phyloP scores from a whole-genome alignment of 352 stramenopile genomes.

The Phytophthora ohioensis region DNA sequence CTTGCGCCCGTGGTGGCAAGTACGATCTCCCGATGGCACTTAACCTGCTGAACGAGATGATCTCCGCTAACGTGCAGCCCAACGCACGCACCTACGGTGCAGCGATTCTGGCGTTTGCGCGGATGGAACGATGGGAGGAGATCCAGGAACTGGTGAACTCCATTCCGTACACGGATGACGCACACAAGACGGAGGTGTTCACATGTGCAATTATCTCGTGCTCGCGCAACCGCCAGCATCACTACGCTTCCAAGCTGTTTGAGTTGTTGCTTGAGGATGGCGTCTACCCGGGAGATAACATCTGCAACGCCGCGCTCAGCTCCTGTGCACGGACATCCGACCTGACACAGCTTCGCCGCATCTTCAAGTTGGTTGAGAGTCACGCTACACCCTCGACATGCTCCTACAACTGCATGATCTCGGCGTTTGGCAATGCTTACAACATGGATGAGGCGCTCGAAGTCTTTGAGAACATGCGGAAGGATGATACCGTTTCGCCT shows the following conservation, averaged over 20 bases:
- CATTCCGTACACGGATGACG: conserved; percentile 64
- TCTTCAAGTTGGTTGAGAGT: conserved; percentile 70
- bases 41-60: conserved; percentile 85
- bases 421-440: conserved; percentile 73
- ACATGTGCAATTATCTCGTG: conserved; percentile 82
- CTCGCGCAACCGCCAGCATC: conserved; percentile 73
- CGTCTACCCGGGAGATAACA: conserved; percentile 74
- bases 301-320: conserved; percentile 75
- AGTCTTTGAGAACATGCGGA: conserved; percentile 59
- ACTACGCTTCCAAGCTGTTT: conserved; percentile 69
- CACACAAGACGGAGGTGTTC: conserved; percentile 73
- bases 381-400: conserved; percentile 72
- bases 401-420: conserved; percentile 88
- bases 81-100: conserved; percentile 85
- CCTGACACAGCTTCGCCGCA: conserved; percentile 61
- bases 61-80: conserved; percentile 55
- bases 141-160: conserved; percentile 70
- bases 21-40: conserved; percentile 62
- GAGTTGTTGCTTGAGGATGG: conserved; percentile 70
- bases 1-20: conserved; percentile 66
- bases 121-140: conserved; percentile 73
- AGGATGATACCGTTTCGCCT: conserved; percentile 39
- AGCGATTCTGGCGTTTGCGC: conserved; percentile 71
- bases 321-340: conserved; percentile 74
- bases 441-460: conserved; percentile 71